These are phyloP conservation scores for Penicillium rolfsii DNA, from an alignment of 2,329 filamentous ascomycete genomes.

Conservation along the genomic window DNA sequence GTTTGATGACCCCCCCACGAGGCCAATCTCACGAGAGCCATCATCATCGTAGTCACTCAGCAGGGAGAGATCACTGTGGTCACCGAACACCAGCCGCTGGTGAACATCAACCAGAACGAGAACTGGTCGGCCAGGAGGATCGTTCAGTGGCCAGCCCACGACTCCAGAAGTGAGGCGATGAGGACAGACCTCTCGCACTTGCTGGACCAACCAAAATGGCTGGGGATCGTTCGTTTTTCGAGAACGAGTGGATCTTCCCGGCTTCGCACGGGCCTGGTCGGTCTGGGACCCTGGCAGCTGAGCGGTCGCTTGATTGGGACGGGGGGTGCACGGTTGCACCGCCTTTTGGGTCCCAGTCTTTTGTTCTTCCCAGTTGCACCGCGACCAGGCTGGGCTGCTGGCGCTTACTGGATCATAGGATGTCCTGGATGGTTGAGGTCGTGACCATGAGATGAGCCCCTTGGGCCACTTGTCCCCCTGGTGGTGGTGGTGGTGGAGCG, in stretches of 20 bases:
- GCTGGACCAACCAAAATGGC: conserved; percentile 23
- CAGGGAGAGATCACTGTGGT: no score
- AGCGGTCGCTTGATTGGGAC: background rate
- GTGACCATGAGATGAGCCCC: background rate
- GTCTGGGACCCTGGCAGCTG: conserved; percentile 17
- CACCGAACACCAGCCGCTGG: background rate
- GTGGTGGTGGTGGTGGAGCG: conserved; percentile 1
- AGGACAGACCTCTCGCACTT: conserved; percentile 2
- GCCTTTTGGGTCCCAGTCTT: conserved; percentile 11
- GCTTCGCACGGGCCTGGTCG: conserved; percentile 20
- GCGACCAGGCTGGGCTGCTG: background rate
- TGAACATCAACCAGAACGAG: background rate
- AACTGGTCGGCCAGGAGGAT: background rate
- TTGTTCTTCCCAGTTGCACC: background rate
- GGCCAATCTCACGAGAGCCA: background rate
- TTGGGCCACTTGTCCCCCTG: background rate
- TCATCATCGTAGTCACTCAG: background rate
- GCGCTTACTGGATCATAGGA: conserved; percentile 8
- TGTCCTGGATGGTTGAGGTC: background rate
- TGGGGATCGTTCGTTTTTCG: conserved; percentile 22
- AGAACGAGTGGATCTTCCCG: conserved; percentile 30
- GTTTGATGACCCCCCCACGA: conserved; percentile 11
- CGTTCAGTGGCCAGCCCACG: background rate
- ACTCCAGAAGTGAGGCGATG: conserved; percentile 35
- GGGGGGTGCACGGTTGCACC: background rate